A percentile compares a stretch with the other conserved stretches of the same genome.
These are phyloP conservation scores for Xylariaceae sp. DNA, from an alignment of 2,329 filamentous ascomycete species.

Conservation along the genomic window DNA sequence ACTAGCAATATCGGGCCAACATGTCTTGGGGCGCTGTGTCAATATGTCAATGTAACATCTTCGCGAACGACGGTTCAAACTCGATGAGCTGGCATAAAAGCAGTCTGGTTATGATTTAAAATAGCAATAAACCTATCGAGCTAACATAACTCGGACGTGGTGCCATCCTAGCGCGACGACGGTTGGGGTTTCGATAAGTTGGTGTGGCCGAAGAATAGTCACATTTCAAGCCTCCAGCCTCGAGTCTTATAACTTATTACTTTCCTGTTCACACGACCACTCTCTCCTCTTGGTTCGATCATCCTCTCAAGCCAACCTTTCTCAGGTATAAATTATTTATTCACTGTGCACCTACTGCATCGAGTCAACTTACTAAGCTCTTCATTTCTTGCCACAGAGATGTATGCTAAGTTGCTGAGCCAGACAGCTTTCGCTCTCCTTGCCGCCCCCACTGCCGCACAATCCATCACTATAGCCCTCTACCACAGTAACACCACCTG, in stretches of 20 bases:
- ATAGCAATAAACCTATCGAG: no score
- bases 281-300: conserved; percentile 1
- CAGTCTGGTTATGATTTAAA: no score
- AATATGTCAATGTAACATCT: no score
- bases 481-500: conserved; percentile 7
- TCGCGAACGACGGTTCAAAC: no score
- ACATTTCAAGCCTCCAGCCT: conserved; percentile 2
- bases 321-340: neutral
- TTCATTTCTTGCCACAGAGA: conserved; percentile 1
- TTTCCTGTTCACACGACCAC: conserved; percentile 2
- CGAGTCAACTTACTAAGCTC: conserved; percentile 1
- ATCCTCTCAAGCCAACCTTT: neutral
- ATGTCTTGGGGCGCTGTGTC: no score
- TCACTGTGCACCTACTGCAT: conserved; percentile 2
- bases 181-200: conserved; percentile 3
- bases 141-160: no score
- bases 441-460: neutral
- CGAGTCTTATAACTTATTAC: conserved; percentile 1
- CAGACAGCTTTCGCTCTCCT: conserved; percentile 1
- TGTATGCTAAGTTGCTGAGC: conserved; percentile 1
- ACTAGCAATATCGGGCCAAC: conserved; percentile 3
- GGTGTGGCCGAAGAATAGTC: conserved; percentile 2
- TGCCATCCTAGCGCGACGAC: conserved; percentile 1
- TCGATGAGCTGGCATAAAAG: no score
- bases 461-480: conserved; percentile 2